Conservation (phyloP, 768 basidiomycete species). For the Lyophyllum atratum region DNA sequence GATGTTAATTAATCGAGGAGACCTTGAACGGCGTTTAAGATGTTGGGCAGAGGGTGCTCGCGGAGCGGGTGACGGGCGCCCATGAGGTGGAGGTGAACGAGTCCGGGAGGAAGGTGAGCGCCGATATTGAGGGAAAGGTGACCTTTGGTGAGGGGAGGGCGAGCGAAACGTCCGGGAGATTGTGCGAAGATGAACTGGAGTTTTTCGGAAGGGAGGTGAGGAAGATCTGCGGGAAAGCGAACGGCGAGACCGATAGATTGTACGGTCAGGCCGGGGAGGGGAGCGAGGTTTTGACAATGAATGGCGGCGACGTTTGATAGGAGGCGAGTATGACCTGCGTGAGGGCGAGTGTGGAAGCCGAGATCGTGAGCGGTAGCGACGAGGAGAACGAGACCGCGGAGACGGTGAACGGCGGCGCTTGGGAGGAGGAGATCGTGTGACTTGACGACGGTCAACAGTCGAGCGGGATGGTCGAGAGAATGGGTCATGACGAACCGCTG, state of each 20-base stretch:
- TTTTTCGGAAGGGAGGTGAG: conserved; percentile 1
- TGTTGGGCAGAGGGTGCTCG: background rate
- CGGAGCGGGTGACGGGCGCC: background rate
- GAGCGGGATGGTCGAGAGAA: background rate
- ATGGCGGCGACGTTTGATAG: conserved; percentile 1
- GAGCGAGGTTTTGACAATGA: conserved; percentile 1
- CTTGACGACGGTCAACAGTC: background rate
- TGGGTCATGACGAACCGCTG: conserved; percentile 1
- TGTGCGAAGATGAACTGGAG: conserved; percentile 12
- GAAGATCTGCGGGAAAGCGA: background rate
- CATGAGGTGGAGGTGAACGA: background rate
- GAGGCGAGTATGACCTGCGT: conserved; percentile 1
- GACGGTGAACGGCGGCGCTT: background rate
- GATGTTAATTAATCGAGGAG: background rate
- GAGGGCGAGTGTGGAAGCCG: background rate
- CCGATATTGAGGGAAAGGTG: background rate
- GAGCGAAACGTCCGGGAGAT: conserved; percentile 5
- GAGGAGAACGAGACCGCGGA: conserved; percentile 1
- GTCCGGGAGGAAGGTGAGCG: background rate
- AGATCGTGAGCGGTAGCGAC: conserved; percentile 4
- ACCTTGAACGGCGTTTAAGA: background rate
- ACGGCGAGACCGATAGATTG: background rate
- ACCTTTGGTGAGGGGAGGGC: background rate
- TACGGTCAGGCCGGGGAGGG: background rate
- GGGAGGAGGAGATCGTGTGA: background rate